These are phyloP conservation scores for Rhododendron ovatum DNA, from an alignment of 148 eudicot genomes.

Conservation along the genomic window DNA sequence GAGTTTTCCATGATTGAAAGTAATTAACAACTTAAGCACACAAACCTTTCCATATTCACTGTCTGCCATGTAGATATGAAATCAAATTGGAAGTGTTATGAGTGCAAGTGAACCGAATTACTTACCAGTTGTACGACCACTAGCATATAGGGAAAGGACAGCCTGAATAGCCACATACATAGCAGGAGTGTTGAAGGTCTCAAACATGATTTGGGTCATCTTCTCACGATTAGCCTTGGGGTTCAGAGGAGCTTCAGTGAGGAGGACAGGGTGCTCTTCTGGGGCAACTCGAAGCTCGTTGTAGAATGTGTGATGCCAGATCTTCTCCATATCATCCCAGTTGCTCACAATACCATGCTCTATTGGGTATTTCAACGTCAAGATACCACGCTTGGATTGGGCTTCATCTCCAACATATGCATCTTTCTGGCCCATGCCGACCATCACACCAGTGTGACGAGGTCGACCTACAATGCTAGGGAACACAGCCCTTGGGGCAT, in stretches of 20 bases:
- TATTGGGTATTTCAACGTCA: constrained; percentile 77
- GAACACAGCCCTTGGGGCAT: constrained; percentile 84
- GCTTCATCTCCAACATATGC: constrained; percentile 91
- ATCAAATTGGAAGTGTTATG: background rate
- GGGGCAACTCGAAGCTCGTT: constrained; percentile 90
- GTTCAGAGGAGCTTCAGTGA: constrained; percentile 85
- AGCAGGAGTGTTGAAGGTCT: constrained; percentile 79
- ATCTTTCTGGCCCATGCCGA: constrained; percentile 90
- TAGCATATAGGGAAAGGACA: constrained; percentile 77
- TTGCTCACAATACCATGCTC: constrained; percentile 93
- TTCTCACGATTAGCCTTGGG: constrained; percentile 96
- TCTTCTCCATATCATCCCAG: constrained; percentile 95
- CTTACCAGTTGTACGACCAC: constrained; percentile 90
- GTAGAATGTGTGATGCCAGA: constrained; percentile 93
- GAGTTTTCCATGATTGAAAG: background rate
- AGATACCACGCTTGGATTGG: constrained; percentile 87
- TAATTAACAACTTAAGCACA: background rate
- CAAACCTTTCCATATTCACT: background rate
- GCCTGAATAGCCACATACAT: constrained; percentile 85
- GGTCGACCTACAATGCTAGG: constrained; percentile 94
- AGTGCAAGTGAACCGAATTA: background rate
- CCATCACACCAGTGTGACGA: constrained; percentile 92
- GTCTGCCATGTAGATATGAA: background rate
- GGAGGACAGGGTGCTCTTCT: constrained; percentile 82
- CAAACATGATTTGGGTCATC: constrained; percentile 92